Conservation (phyloP, 164 flowering plant species). For the Aristolochia contorta region DNA sequence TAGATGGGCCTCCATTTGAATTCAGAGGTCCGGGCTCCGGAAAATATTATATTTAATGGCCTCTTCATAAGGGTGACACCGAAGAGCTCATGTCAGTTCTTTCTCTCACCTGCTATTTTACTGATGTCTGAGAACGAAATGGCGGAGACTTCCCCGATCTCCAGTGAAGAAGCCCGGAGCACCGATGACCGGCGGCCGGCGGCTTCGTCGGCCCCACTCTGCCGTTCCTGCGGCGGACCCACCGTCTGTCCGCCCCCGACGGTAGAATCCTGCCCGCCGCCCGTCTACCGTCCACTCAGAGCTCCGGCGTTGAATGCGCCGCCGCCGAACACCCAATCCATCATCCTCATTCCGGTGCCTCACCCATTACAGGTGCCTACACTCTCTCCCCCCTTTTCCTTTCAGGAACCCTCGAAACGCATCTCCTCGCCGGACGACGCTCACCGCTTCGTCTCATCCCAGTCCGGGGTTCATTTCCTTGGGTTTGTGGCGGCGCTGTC, state of each 20-base stretch:
- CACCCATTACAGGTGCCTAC: constrained; percentile 23
- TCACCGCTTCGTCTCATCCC: constrained; percentile 49
- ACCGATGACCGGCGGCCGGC: constrained; percentile 1
- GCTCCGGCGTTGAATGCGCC: constrained; percentile 27
- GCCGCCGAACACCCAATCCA: constrained; percentile 30
- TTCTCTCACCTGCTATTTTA: no score
- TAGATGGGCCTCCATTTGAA: no score
- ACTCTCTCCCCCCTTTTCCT: constrained; percentile 35
- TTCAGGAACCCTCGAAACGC: constrained; percentile 49
- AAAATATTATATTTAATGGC: no score
- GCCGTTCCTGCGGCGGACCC: constrained; percentile 5
- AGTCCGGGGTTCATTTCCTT: constrained; percentile 46
- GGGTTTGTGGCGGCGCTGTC: constrained; percentile 77
- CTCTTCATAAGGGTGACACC: no score
- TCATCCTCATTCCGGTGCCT: constrained; percentile 65
- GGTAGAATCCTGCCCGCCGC: constrained; percentile 34
- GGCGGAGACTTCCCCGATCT: not conserved
- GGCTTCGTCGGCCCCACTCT: not conserved
- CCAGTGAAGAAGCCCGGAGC: not conserved
- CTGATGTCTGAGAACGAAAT: not conserved
- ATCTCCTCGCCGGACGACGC: constrained; percentile 62
- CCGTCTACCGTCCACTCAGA: constrained; percentile 45
- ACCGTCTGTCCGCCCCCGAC: not conserved
- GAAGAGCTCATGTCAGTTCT: no score
- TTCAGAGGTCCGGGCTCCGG: no score